Evolutionary conservation across 129 eudicot genomes (phyloP).

Genomic region (Artemisia annua): DNA sequence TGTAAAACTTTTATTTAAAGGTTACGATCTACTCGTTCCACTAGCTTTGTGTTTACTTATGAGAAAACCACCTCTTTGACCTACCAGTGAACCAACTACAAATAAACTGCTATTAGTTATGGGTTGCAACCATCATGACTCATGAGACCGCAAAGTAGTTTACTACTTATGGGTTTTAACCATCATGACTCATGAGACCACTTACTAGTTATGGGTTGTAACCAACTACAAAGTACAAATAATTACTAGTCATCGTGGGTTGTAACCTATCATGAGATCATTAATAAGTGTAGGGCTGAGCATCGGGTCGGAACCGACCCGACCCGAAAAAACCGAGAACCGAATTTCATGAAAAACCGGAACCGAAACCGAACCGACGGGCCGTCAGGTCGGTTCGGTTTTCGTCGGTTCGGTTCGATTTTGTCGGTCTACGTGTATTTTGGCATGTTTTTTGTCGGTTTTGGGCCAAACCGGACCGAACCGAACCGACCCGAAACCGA

Average conservation of each 20-base stretch:
- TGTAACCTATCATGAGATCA: background rate
- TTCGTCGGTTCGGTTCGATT: too few species aligned
- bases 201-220: slow-evolving; percentile 10
- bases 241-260: background rate
- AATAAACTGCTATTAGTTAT: slow-evolving; percentile 4
- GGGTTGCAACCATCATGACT: slow-evolving; percentile 6
- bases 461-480: too few species aligned
- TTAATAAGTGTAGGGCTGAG: too few species aligned
- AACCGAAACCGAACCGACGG: too few species aligned
- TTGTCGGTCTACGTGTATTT: too few species aligned
- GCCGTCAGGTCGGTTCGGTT: too few species aligned
- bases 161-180: slow-evolving; percentile 5
- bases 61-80: slow-evolving; percentile 3
- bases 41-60: background rate
- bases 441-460: too few species aligned
- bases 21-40: background rate
- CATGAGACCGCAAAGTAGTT: background rate
- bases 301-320: too few species aligned
- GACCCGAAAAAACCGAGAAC: too few species aligned
- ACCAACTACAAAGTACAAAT: background rate
- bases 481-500: too few species aligned
- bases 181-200: slow-evolving; percentile 5
- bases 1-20: background rate
- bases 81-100: slow-evolving; percentile 6
- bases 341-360: too few species aligned